These are phyloP conservation scores for Echeveria elegans DNA, from an alignment of 164 flowering plant genomes.

Conservation along the genomic window DNA sequence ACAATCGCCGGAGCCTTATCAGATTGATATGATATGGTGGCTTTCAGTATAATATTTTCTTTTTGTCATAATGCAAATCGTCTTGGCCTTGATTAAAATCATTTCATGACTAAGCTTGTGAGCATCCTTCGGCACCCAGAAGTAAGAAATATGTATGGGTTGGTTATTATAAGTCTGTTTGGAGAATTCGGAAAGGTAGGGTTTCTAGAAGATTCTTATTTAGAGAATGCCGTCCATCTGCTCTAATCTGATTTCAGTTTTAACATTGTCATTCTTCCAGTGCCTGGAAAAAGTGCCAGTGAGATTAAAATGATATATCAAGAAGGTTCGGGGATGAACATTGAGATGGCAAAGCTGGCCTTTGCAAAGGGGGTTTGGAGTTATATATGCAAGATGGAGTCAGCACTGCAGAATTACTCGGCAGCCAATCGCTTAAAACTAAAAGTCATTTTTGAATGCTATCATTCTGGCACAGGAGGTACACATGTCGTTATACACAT, in stretches of 20 bases:
- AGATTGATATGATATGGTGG: neutral
- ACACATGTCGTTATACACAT: neutral
- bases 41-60: neutral
- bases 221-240: neutral
- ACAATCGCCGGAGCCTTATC: too few relatives aligned
- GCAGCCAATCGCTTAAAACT: slow-evolving; percentile 15
- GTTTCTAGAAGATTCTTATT: neutral
- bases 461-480: slow-evolving; percentile 54
- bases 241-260: too few relatives aligned
- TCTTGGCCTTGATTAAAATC: neutral
- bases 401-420: slow-evolving; percentile 60
- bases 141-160: slow-evolving; percentile 76
- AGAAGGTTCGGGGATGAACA: slow-evolving; percentile 92
- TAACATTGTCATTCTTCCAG: slow-evolving; percentile 27
- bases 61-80: neutral
- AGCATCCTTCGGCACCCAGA: slow-evolving; percentile 57
- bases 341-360: slow-evolving; percentile 80
- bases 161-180: slow-evolving; percentile 66
- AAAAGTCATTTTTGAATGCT: slow-evolving; percentile 27
- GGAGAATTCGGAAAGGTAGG: slow-evolving; percentile 85
- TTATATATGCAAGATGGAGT: slow-evolving; percentile 83
- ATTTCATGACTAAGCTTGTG: slow-evolving; percentile 58
- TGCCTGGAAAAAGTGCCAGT: slow-evolving; percentile 79
- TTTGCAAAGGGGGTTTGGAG: slow-evolving; percentile 90
- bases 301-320: slow-evolving; percentile 86